Conservation (phyloP, 163 green algal species). For the Prototheca cutis region DNA sequence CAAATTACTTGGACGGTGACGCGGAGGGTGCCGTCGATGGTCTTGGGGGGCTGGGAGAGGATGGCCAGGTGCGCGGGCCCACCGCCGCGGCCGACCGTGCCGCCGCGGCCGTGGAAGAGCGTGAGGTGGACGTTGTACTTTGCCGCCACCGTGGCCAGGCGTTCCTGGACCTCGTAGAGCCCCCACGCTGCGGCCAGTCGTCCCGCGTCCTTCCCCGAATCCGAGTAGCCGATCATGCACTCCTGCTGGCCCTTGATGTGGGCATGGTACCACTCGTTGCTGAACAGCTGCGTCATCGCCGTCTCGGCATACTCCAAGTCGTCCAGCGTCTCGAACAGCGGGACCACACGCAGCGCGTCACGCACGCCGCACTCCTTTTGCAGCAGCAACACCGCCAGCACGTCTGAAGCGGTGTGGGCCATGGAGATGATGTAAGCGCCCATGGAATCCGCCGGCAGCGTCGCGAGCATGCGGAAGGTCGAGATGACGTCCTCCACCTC, state of each 20-base stretch:
- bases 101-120: conserved; percentile 90
- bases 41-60: conserved; percentile 77
- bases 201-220: conserved; percentile 90
- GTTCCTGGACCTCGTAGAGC: conserved; percentile 63
- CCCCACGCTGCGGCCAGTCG: conserved; percentile 81
- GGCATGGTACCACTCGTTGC: conserved; percentile 59
- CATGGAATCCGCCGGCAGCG: conserved; percentile 64
- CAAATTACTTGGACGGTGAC: conserved; percentile 75
- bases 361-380: conserved; percentile 69
- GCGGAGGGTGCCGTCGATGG: conserved; percentile 80
- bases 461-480: conserved; percentile 69
- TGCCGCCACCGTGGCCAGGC: conserved; percentile 40
- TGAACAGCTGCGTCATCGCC: conserved; percentile 63
- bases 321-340: conserved; percentile 95
- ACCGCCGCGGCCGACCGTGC: conserved; percentile 84
- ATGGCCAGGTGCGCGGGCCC: conserved; percentile 89
- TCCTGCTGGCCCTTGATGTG: conserved; percentile 79
- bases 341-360: conserved; percentile 60
- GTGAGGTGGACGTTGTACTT: conserved; percentile 58
- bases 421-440: conserved; percentile 97
- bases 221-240: conserved; percentile 96
- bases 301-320: conserved; percentile 78
- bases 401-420: conserved; percentile 77
- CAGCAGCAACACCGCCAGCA: conserved; percentile 89
- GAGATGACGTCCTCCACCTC: conserved; percentile 70